Base-by-base conservation (phyloP, 768 basidiomycete genomes). In the Chalciporus piperatus region DNA sequence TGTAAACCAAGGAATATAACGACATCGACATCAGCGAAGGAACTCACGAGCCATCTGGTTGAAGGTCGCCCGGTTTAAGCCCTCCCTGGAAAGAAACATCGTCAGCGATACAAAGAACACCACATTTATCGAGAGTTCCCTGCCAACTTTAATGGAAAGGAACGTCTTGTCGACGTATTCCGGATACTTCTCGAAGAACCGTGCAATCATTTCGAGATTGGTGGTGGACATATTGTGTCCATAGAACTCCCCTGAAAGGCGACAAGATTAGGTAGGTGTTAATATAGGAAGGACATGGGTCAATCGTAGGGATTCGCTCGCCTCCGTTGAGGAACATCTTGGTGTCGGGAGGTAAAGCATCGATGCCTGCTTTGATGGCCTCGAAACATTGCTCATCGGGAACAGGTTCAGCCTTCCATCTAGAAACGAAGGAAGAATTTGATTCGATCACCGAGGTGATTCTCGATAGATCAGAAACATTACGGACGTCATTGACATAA, bases 341-440 rank as follows among this genome's bases (percentile, higher is more conserved):
- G 28, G 64, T 67, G 14, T 74, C 77, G 0, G 69, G 55, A 1
- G 76, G 75, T 30, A 77, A 59, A 0, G 70, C 64, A 33, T 75
- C 70, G 51, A 80, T 59, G 6, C 74, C 76, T 11, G 75, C 76
- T 61, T 80, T 81, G 70, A 87, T 84, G 2, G 81, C 71, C 19
- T 76, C 79, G 54, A 88, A 85, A 9, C 78, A 78, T 30, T 80
- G 74, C 47, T 82, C 82, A 50, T 87, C 84, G 2, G 80, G 68
- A 30, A 76, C 66, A 10, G 73, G 71, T 16, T 60, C 66, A 10
- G 75, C 70, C 14, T 59, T 76, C 82, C 76, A 79, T 20, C 71
- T 72, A 51, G 2, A 41, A 22, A 22, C 22, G 22, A 22, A 22
- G 22, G 14, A 22, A n/a, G 1, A 42, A 39, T 17, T 7, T 22